A percentile compares a stretch with the other conserved stretches of the same genome.
These are phyloP conservation scores for Pichia exigua DNA, from an alignment of 805 yeast species.

Conservation along the genomic window DNA sequence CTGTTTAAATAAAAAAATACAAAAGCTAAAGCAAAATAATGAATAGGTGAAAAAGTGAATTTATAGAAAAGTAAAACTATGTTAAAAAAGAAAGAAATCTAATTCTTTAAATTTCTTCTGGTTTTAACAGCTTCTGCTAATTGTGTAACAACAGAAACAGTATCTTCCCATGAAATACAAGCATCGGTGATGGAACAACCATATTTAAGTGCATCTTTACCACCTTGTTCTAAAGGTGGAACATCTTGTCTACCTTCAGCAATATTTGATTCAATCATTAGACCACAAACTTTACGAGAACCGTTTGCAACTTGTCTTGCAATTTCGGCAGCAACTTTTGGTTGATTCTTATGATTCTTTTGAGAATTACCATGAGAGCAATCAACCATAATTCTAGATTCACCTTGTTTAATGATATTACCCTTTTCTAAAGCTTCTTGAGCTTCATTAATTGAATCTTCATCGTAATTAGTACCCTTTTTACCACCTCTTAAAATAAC, in stretches of 20 bases:
- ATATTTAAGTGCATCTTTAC: constrained; percentile 69
- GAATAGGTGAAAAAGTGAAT: neutral
- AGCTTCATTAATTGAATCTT: constrained; percentile 60
- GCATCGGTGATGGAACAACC: constrained; percentile 98
- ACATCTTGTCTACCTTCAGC: constrained; percentile 91
- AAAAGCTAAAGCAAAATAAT: neutral
- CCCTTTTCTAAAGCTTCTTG: constrained; percentile 49
- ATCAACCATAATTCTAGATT: constrained; percentile 83
- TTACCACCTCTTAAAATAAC: constrained; percentile 95
- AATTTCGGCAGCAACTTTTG: constrained; percentile 70
- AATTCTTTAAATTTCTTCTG: constrained; percentile 44
- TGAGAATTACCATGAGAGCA: constrained; percentile 96
- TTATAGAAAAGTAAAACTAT: neutral
- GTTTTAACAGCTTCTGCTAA: constrained; percentile 74
- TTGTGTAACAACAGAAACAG: constrained; percentile 60
- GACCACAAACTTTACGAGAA: constrained; percentile 72
- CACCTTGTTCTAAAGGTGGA: constrained; percentile 54
- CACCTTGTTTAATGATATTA: constrained; percentile 28
- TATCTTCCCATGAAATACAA: constrained; percentile 85
- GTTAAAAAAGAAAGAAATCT: neutral
- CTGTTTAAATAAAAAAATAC: neutral
- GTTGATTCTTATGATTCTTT: constrained; percentile 89
- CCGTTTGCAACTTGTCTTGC: constrained; percentile 77
- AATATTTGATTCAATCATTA: constrained; percentile 93
- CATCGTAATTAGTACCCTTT: constrained; percentile 83